phyloP scores from a whole-genome alignment of 1,139 yeast genomes.

The Wickerhamiella infanticola region DNA sequence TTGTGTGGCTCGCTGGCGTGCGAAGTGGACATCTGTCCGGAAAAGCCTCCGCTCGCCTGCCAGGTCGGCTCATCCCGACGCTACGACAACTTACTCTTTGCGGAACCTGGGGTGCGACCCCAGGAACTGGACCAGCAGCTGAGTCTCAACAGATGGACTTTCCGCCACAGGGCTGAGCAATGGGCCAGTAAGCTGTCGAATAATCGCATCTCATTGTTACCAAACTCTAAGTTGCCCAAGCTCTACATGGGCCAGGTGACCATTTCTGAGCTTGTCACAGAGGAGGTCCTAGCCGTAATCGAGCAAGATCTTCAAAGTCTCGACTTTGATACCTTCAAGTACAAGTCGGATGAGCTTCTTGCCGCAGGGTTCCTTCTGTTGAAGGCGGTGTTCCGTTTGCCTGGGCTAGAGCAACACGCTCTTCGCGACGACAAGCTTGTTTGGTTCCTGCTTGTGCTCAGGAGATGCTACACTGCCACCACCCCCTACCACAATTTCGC shows the following conservation, averaged over 20 bases:
- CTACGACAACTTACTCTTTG: neutral
- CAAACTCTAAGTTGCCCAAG: neutral
- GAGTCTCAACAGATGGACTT: neutral
- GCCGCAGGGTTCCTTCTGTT: slow-evolving; percentile 46
- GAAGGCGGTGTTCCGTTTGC: slow-evolving; percentile 13
- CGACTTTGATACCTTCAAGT: slow-evolving; percentile 11
- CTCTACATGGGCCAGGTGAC: neutral
- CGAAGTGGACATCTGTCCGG: neutral
- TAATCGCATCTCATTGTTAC: neutral
- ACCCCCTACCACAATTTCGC: slow-evolving; percentile 68
- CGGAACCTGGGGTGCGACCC: neutral
- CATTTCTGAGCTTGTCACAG: neutral
- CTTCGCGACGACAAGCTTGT: slow-evolving; percentile 34
- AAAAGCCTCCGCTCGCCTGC: neutral
- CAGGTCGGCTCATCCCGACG: neutral
- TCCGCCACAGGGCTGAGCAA: neutral
- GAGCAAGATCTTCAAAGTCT: slow-evolving; percentile 1
- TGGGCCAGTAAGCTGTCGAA: neutral
- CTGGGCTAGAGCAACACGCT: slow-evolving; percentile 17
- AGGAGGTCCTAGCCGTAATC: slow-evolving; percentile 5
- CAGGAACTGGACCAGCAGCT: neutral
- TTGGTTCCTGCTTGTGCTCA: slow-evolving; percentile 29
- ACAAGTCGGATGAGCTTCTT: slow-evolving; percentile 33
- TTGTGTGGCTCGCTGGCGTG: neutral
- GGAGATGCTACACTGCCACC: slow-evolving; percentile 41